Conservation (phyloP, 805 yeast species). For the Kodamaea laetipori region DNA sequence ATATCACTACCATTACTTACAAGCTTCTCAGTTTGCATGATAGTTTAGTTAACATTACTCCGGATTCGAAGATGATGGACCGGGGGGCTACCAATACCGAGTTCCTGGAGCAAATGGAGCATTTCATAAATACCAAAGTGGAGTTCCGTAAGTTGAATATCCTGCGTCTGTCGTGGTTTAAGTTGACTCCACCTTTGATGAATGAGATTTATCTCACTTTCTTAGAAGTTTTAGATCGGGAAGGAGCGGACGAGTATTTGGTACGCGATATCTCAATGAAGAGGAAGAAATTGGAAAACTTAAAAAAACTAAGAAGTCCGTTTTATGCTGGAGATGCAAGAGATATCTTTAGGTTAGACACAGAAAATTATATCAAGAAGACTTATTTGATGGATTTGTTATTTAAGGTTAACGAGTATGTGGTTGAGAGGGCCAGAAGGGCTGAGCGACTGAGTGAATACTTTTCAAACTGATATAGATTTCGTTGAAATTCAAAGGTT, state of each 20-base stretch:
- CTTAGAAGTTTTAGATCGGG: constrained; percentile 12
- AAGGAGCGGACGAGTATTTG: neutral
- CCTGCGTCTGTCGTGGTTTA: constrained; percentile 17
- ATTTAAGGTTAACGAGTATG: constrained; percentile 7
- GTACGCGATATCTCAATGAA: constrained; percentile 4
- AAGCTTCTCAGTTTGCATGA: constrained; percentile 6
- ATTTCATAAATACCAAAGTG: constrained; percentile 18
- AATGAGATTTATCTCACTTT: constrained; percentile 19
- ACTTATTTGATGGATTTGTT: constrained; percentile 25
- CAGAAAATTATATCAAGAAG: constrained; percentile 24
- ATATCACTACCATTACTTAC: constrained; percentile 3
- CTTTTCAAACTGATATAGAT: no score
- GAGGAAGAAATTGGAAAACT: constrained; percentile 10
- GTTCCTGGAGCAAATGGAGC: constrained; percentile 15
- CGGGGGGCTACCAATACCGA: neutral
- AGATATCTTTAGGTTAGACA: constrained; percentile 23
- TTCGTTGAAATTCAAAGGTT: no score
- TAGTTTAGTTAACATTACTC: constrained; percentile 4
- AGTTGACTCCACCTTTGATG: constrained; percentile 25
- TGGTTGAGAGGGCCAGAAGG: no score
- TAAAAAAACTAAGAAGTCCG: constrained; percentile 11
- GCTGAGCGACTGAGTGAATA: no score
- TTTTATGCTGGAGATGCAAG: constrained; percentile 7
- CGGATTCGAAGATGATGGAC: constrained; percentile 3
- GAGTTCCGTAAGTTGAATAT: neutral